Conservation (phyloP, 371 early-diverging fungal genomes). For the Apophysomyces trapeziformis region DNA sequence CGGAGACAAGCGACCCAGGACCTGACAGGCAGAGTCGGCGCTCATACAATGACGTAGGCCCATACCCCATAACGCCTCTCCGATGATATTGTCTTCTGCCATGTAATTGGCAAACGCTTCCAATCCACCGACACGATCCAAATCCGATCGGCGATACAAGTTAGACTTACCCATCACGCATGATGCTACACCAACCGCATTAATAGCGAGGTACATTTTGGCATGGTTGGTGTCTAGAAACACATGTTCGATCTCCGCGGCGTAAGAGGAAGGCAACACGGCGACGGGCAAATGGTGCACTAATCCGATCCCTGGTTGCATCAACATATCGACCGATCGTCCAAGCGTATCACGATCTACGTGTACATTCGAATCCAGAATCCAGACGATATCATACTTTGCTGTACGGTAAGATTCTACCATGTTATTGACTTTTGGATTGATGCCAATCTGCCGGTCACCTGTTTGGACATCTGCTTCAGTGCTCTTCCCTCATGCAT, state of each 20-base stretch:
- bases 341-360: constrained; percentile 77
- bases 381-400: constrained; percentile 91
- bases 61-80: constrained; percentile 79
- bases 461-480: constrained; percentile 41
- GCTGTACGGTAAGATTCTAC: constrained; percentile 77
- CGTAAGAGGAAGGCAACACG: constrained; percentile 70
- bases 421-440: constrained; percentile 97
- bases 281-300: constrained; percentile 93
- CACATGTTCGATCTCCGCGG: constrained; percentile 82
- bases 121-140: constrained; percentile 84
- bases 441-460: constrained; percentile 72
- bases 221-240: constrained; percentile 93
- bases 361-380: constrained; percentile 89
- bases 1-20: constrained; percentile 73
- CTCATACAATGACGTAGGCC: constrained; percentile 88
- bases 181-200: constrained; percentile 78
- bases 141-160: constrained; percentile 84
- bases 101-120: constrained; percentile 85
- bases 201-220: constrained; percentile 92
- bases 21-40: constrained; percentile 83
- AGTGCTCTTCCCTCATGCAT: constrained; percentile 1
- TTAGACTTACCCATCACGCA: constrained; percentile 96
- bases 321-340: constrained; percentile 76
- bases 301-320: constrained; percentile 81
- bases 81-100: constrained; percentile 95